phyloP scores from a whole-genome alignment of 192 early-diverging fungal genomes.

The Gamsiella multidivaricata region DNA sequence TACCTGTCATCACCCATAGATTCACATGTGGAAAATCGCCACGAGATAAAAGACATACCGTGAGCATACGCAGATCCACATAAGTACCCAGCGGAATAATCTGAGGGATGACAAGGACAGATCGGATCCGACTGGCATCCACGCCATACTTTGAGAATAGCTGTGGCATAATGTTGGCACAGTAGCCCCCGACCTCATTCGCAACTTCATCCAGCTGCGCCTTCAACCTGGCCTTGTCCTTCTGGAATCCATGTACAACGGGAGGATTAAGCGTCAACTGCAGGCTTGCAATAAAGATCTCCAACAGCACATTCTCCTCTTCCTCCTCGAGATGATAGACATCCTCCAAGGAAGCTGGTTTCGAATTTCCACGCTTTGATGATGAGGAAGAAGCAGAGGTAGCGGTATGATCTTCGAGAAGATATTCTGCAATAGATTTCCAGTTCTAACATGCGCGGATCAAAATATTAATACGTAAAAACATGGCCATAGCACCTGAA shows the following conservation, averaged over 20 bases:
- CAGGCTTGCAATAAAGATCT: constrained; percentile 59
- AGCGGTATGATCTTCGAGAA: constrained; percentile 51
- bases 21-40: too few relatives aligned
- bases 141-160: constrained; percentile 61
- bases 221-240: constrained; percentile 51
- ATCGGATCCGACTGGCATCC: constrained; percentile 53
- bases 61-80: constrained; percentile 56
- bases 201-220: constrained; percentile 48
- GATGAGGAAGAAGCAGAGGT: not conserved
- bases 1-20: too few relatives aligned
- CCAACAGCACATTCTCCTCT: constrained; percentile 66
- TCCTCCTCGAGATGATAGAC: constrained; percentile 59
- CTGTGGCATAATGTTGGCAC: constrained; percentile 52
- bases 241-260: constrained; percentile 39
- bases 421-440: constrained; percentile 63
- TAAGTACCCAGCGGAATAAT: constrained; percentile 62
- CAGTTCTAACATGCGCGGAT: constrained; percentile 47
- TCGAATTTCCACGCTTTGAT: not conserved
- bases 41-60: constrained; percentile 38
- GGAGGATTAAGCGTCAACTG: constrained; percentile 44
- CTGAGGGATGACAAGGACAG: constrained; percentile 55
- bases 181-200: constrained; percentile 57
- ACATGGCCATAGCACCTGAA: not conserved
- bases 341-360: constrained; percentile 32
- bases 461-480: not conserved